Percentiles rank a stretch among this genome's conserved stretches.
These are phyloP conservation scores for Chlamydomonas asymmetrica DNA, from an alignment of 139 green algal genomes.

Conservation along the genomic window DNA sequence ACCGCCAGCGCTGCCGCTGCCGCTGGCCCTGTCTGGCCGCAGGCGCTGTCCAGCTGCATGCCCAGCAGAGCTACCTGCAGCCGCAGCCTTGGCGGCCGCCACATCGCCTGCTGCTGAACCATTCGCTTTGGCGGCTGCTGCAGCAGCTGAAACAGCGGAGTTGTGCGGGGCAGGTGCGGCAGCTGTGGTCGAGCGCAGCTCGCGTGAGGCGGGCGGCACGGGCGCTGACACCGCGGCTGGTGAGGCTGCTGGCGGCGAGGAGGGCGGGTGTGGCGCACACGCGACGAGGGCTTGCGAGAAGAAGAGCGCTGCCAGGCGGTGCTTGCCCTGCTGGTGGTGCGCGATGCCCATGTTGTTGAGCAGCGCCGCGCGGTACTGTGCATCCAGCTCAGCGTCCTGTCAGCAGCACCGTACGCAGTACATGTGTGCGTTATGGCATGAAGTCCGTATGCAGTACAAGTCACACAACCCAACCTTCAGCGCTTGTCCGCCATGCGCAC, in stretches of 20 bases:
- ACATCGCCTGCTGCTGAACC: background rate
- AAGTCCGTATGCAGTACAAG: background rate
- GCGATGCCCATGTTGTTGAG: constrained; percentile 34
- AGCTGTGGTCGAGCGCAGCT: no score
- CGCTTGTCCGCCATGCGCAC: background rate
- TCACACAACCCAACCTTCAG: background rate
- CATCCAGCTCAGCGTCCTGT: background rate
- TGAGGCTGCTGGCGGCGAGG: background rate
- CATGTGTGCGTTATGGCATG: background rate
- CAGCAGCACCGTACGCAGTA: background rate
- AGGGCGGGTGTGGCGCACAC: background rate
- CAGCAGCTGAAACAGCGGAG: no score
- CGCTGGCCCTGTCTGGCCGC: no score
- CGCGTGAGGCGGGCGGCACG: no score
- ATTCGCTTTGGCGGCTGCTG: no score
- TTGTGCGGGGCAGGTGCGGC: no score
- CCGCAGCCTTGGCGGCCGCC: background rate
- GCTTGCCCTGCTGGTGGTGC: constrained; percentile 39
- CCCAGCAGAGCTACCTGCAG: background rate
- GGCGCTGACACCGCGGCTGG: no score
- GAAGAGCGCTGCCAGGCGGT: constrained; percentile 36
- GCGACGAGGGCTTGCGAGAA: constrained; percentile 3
- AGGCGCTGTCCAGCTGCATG: background rate
- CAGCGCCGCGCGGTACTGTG: constrained; percentile 16
- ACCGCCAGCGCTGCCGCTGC: no score